Percentiles rank a stretch among this genome's conserved stretches.
phyloP scores from a whole-genome alignment of 2,329 filamentous ascomycete species.

The Basipetospora chlamydospora region DNA sequence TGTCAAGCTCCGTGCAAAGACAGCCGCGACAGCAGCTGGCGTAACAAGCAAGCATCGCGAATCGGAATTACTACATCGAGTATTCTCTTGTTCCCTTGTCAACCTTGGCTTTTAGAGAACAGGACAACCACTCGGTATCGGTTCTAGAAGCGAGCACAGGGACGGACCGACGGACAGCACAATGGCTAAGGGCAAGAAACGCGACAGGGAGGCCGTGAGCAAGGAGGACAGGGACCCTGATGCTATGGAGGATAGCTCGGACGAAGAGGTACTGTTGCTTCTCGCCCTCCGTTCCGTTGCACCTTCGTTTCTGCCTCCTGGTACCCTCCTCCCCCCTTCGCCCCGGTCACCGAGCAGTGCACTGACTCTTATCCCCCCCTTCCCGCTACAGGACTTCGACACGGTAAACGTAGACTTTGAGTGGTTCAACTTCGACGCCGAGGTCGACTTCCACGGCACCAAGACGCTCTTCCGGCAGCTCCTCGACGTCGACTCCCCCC shows the following conservation, averaged over 20 bases:
- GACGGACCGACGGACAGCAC: not conserved
- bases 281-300: conserved; percentile 1
- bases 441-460: conserved; percentile 87
- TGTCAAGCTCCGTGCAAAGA: too few relatives aligned
- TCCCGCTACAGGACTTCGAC: conserved; percentile 59
- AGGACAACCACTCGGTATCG: too few relatives aligned
- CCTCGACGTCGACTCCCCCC: conserved; percentile 71
- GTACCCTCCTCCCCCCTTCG: too few relatives aligned
- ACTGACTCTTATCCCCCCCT: too few relatives aligned
- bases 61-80: too few relatives aligned
- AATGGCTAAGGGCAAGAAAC: conserved; percentile 33
- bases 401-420: conserved; percentile 95
- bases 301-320: too few relatives aligned
- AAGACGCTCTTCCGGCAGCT: conserved; percentile 84
- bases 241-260: conserved; percentile 37
- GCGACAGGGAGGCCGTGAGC: conserved; percentile 30
- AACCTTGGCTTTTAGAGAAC: too few relatives aligned
- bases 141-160: too few relatives aligned
- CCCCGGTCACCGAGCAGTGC: too few relatives aligned
- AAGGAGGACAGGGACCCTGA: conserved; percentile 28
- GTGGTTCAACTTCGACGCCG: conserved; percentile 89
- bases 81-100: too few relatives aligned
- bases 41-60: too few relatives aligned
- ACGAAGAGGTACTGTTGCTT: conserved; percentile 31
- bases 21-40: too few relatives aligned